These are phyloP conservation scores for Hibiscus trionum DNA, from an alignment of 345 rosid species.

Conservation along the genomic window DNA sequence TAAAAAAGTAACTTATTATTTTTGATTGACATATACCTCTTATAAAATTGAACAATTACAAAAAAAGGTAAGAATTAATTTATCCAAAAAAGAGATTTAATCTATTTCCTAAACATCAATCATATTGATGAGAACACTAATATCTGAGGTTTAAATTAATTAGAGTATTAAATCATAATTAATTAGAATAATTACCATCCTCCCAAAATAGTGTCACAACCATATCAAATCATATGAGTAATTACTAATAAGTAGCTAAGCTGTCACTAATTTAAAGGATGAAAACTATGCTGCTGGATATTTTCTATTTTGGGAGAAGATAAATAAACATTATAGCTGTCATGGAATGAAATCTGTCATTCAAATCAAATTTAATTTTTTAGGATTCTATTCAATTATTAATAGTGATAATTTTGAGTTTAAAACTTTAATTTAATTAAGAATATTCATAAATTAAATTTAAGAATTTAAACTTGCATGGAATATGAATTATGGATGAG, in stretches of 20 bases:
- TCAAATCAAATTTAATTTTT: neutral
- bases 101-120: neutral
- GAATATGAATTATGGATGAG: neutral
- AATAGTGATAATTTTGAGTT: neutral
- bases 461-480: neutral
- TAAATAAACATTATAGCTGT: neutral
- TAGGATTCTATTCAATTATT: no score
- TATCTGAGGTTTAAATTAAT: neutral
- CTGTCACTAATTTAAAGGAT: conserved; percentile 21
- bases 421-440: neutral
- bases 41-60: no score
- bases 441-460: no score
- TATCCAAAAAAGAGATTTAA: no score
- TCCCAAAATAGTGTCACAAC: neutral
- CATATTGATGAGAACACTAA: neutral
- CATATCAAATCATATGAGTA: neutral
- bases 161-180: neutral
- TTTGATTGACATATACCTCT: no score
- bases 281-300: no score
- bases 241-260: conserved; percentile 19
- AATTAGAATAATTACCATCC: neutral
- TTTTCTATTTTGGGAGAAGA: neutral
- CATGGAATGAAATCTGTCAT: neutral
- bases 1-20: no score
- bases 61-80: no score